These are phyloP conservation scores for Coniella lustricola DNA, from an alignment of 2,329 filamentous ascomycete genomes.

Conservation along the genomic window DNA sequence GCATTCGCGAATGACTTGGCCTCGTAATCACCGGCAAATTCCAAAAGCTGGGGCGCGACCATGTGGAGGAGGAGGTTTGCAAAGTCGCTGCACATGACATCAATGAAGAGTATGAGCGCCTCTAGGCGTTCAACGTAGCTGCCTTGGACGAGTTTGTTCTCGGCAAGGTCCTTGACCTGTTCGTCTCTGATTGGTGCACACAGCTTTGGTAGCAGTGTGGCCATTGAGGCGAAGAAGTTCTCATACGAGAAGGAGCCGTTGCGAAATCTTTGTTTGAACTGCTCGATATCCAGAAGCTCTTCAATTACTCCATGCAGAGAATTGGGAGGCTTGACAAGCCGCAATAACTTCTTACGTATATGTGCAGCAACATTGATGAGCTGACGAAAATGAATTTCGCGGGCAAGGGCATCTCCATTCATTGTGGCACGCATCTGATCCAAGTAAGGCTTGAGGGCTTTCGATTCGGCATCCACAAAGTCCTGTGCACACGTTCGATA, in stretches of 20 bases:
- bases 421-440: slow-evolving; percentile 57
- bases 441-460: slow-evolving; percentile 42
- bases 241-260: slow-evolving; percentile 73
- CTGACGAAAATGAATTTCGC: slow-evolving; percentile 58
- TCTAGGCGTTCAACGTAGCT: slow-evolving; percentile 70
- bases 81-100: slow-evolving; percentile 72
- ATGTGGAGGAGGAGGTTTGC: slow-evolving; percentile 73
- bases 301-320: slow-evolving; percentile 68
- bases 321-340: slow-evolving; percentile 63
- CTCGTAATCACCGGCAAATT: slow-evolving; percentile 67
- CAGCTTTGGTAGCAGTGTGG: slow-evolving; percentile 66
- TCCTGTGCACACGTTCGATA: slow-evolving; percentile 62
- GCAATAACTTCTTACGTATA: slow-evolving; percentile 64
- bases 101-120: slow-evolving; percentile 67
- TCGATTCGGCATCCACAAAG: slow-evolving; percentile 49
- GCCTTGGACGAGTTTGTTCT: slow-evolving; percentile 52
- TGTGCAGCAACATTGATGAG: slow-evolving; percentile 65
- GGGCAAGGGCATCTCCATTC: slow-evolving; percentile 47
- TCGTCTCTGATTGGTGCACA: slow-evolving; percentile 76
- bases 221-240: slow-evolving; percentile 72
- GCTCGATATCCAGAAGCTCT: slow-evolving; percentile 66
- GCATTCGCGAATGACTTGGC: slow-evolving; percentile 63
- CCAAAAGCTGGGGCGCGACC: slow-evolving; percentile 63
- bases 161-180: slow-evolving; percentile 61
- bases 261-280: slow-evolving; percentile 61